Percentiles rank a stretch among this genome's conserved stretches.
Conservation (phyloP, 2,329 filamentous ascomycete species). For the Neonectria neomacrospora region DNA sequence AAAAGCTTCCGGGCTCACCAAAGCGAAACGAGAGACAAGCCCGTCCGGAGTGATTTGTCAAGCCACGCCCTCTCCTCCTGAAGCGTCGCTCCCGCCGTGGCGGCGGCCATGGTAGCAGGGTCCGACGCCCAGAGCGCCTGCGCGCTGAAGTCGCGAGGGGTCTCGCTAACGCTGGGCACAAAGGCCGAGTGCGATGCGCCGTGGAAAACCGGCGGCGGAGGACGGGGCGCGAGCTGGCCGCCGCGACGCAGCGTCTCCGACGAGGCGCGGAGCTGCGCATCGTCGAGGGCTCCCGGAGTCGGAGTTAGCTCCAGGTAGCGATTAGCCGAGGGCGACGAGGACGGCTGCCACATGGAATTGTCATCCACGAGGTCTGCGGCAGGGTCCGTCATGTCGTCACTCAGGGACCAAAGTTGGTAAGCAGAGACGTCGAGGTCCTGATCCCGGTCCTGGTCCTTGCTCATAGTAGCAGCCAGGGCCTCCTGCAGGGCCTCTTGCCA, state of each 20-base stretch:
- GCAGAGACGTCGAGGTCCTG: constrained; percentile 23
- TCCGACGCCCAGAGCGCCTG: constrained; percentile 38
- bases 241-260: constrained; percentile 40
- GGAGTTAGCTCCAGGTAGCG: constrained; percentile 38
- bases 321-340: constrained; percentile 17
- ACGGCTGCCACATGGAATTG: constrained; percentile 38
- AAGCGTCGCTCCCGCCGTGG: constrained; percentile 20
- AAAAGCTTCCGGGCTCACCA: constrained; percentile 19
- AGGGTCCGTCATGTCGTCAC: constrained; percentile 9
- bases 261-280: constrained; percentile 32
- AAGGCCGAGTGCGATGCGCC: constrained; percentile 39
- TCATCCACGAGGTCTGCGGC: constrained; percentile 14
- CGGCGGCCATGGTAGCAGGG: constrained; percentile 25
- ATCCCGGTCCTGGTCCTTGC: constrained; percentile 26
- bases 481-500: constrained; percentile 55
- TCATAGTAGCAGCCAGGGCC: constrained; percentile 29
- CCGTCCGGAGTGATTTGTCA: constrained; percentile 40
- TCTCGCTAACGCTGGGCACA: constrained; percentile 38
- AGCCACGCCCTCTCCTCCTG: constrained; percentile 39
- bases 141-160: constrained; percentile 43
- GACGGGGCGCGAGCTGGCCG: constrained; percentile 34
- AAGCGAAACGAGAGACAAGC: constrained; percentile 39
- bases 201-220: constrained; percentile 37
- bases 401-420: constrained; percentile 44
- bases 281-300: constrained; percentile 31